Conservation (phyloP, 805 yeast genomes). For the Ogataea trehaloabstinens region DNA sequence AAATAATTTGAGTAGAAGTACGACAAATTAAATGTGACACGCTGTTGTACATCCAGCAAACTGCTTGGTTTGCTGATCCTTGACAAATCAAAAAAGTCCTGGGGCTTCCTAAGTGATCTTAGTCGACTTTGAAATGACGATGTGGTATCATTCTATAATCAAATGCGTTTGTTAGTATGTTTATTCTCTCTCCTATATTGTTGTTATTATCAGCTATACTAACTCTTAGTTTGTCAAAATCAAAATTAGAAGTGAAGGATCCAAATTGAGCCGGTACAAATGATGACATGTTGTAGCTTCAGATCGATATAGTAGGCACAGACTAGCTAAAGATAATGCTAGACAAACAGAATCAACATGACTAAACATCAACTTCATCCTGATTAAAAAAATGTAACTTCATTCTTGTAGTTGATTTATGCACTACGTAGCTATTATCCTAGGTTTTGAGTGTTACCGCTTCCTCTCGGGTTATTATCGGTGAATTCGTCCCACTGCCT, state of each 20-base stretch:
- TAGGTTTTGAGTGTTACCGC: slow-evolving; percentile 76
- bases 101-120: slow-evolving; percentile 73
- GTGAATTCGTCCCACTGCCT: slow-evolving; percentile 93
- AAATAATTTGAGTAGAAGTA: slow-evolving; percentile 86
- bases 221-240: slow-evolving; percentile 32
- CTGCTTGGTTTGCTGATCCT: slow-evolving; percentile 83
- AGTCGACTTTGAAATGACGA: slow-evolving; percentile 56
- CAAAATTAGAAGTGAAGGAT: slow-evolving; percentile 31
- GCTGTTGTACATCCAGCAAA: slow-evolving; percentile 76
- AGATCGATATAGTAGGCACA: slow-evolving; percentile 5
- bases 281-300: slow-evolving; percentile 27
- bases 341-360: no score
- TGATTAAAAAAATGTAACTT: no score
- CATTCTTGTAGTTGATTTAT: no score
- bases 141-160: slow-evolving; percentile 33
- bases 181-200: no score
- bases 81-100: slow-evolving; percentile 86
- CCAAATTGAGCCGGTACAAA: slow-evolving; percentile 38
- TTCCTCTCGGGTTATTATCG: slow-evolving; percentile 81
- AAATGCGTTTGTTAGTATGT: background rate
- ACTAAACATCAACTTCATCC: no score
- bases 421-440: slow-evolving; percentile 39
- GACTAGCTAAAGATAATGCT: no score
- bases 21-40: slow-evolving; percentile 79
- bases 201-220: no score